Evolutionary conservation across 2,329 filamentous ascomycete species (phyloP), one percentile per base, ranked within the genome.

Genomic region (Graphilbum sp.): DNA sequence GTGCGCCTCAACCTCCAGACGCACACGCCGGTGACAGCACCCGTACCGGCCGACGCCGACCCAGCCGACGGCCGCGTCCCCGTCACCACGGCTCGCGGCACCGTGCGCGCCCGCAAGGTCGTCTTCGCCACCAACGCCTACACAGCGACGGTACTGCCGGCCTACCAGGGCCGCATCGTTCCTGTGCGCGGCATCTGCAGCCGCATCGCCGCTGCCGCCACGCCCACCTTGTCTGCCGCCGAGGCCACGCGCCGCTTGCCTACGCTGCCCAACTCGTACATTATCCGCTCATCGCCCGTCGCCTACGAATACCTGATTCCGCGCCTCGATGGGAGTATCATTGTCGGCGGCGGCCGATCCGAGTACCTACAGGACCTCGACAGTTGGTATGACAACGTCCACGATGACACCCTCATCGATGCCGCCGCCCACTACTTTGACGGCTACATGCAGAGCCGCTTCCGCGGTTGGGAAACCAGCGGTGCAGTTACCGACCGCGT

Each of bases 381-480:
- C 8, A 45, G 54, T 23, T 71, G 67, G 65, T 63, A 62, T 42
- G 52, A 60, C 17, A 64, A 59, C 29, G 55, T 54, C 8, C 59
- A 66, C 35, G 67, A 72, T 45, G 52, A 54, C 11, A 51, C 51
- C 9, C 44, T 63, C 4, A 63, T 72, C 15, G 54, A 57, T 3
- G 42, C 50, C 0, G 61, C 61, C 0, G 51, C 53, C 27, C 37
- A 50, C 24, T 63, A 69, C 46, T 71, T 67, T 43, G 53, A 62
- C 23, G 54, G 54, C 1, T 68, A 65, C 41, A 69, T 69, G 60
- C 60, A 63, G 43, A 50, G 56, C 5, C 55, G 55, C 35, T 69
- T 69, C 39, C 49, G 43, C 1, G 66, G 65, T 0, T 72, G 65
- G 67, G 62, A 67, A 36, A 46, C 59, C 4, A 61, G 52, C 23